Conservation (phyloP, 345 rosid species). For the Schrenkiella parvula region DNA sequence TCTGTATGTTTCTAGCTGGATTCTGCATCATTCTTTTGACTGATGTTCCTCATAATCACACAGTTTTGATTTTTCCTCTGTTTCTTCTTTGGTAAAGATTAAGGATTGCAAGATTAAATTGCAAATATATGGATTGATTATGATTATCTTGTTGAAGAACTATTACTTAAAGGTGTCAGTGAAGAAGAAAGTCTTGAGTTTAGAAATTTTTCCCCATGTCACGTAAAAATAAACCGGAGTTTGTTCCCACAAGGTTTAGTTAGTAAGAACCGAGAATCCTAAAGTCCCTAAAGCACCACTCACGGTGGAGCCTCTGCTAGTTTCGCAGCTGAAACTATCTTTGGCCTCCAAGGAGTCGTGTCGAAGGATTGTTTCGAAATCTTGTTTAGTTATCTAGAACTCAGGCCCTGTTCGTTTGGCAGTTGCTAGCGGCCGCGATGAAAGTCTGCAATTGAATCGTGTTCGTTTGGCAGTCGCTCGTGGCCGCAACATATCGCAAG, state of each 20-base stretch:
- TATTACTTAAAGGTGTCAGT: conserved; percentile 63
- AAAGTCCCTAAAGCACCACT: conserved; percentile 75
- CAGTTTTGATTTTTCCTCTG: too few species aligned
- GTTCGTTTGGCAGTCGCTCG: too few species aligned
- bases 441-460: too few species aligned
- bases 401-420: too few species aligned
- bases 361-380: conserved; percentile 18
- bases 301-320: conserved; percentile 41
- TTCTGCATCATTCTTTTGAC: too few species aligned
- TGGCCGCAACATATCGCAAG: too few species aligned
- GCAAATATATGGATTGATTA: not conserved
- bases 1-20: too few species aligned
- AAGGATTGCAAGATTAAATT: too few species aligned
- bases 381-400: conserved; percentile 39
- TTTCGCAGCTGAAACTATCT: conserved; percentile 36
- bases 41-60: too few species aligned
- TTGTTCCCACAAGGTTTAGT: conserved; percentile 58
- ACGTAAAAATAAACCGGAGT: conserved; percentile 69
- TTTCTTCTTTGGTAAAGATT: too few species aligned
- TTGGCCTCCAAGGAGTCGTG: conserved; percentile 26
- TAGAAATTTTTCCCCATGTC: conserved; percentile 31
- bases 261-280: conserved; percentile 63
- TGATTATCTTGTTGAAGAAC: too few species aligned
- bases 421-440: too few species aligned
- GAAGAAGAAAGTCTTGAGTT: conserved; percentile 51